Conservation (phyloP, 75 land plant genomes). For the Selaginella tamariscina region DNA sequence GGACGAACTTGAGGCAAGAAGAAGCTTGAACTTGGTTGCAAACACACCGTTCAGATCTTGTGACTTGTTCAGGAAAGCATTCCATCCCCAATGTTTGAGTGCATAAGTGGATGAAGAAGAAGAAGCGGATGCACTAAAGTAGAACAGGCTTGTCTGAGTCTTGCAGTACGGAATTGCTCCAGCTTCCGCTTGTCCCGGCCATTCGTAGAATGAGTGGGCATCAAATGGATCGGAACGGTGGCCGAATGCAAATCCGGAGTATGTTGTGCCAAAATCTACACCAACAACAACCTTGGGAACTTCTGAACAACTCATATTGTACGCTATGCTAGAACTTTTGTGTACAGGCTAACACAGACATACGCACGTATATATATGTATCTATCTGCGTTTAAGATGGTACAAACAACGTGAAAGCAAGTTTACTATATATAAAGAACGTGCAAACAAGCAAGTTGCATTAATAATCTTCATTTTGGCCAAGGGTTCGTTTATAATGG, state of each 20-base stretch:
- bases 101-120: background rate
- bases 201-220: background rate
- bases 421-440: no score
- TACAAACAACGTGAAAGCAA: no score
- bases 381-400: no score
- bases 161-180: constrained; percentile 8
- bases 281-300: background rate
- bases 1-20: background rate
- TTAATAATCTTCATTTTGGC: no score
- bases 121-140: background rate
- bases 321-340: no score
- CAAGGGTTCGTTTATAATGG: no score
- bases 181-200: background rate
- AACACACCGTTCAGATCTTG: background rate
- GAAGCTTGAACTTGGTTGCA: constrained; percentile 3
- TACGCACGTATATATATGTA: no score
- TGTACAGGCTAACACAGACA: no score
- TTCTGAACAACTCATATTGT: no score
- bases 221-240: constrained; percentile 2
- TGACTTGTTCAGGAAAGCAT: background rate
- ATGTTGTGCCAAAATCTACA: constrained; percentile 6
- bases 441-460: no score
- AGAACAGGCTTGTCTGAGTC: constrained; percentile 10
- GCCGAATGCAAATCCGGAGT: constrained; percentile 7
- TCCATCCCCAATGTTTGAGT: background rate